phyloP scores from a whole-genome alignment of 2,329 filamentous ascomycete genomes.

The Pseudopyrenochaeta lycopersici region DNA sequence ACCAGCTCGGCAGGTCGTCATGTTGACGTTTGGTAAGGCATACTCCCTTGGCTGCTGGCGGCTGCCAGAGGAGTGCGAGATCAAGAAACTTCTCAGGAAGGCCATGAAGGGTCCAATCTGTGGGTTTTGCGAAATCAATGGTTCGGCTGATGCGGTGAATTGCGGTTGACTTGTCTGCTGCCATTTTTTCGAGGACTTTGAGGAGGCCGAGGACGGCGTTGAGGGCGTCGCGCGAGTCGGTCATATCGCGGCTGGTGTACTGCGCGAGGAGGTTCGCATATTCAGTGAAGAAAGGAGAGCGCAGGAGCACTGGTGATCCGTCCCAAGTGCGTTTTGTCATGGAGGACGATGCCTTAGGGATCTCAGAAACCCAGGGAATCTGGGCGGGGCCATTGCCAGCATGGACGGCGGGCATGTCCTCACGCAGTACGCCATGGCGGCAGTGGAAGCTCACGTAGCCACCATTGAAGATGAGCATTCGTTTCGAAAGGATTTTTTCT shows the following conservation, averaged over 20 bases:
- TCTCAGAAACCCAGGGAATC: slow-evolving; percentile 1
- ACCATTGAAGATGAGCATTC: not conserved
- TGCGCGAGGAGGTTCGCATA: slow-evolving; percentile 1
- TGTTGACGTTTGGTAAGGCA: too few species aligned
- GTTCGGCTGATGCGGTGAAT: too few species aligned
- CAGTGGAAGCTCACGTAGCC: slow-evolving; percentile 3
- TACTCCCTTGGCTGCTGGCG: not conserved
- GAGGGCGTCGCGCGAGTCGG: not conserved
- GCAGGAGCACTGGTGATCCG: not conserved
- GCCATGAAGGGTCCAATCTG: too few species aligned
- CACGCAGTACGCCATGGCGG: not conserved
- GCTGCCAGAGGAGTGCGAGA: slow-evolving; percentile 2
- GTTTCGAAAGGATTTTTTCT: slow-evolving; percentile 1
- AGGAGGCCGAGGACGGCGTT: not conserved
- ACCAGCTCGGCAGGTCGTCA: slow-evolving; percentile 3
- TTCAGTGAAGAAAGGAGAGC: not conserved
- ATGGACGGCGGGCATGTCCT: slow-evolving; percentile 1
- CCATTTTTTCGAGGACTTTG: not conserved
- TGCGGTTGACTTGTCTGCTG: not conserved
- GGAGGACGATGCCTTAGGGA: not conserved
- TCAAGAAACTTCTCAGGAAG: not conserved
- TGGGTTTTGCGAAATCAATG: too few species aligned
- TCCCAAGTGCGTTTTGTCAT: not conserved
- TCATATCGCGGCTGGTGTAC: not conserved
- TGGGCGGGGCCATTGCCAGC: not conserved